Evolutionary conservation across 768 basidiomycete species (phyloP).

Genomic region (Hygrophorus russula): DNA sequence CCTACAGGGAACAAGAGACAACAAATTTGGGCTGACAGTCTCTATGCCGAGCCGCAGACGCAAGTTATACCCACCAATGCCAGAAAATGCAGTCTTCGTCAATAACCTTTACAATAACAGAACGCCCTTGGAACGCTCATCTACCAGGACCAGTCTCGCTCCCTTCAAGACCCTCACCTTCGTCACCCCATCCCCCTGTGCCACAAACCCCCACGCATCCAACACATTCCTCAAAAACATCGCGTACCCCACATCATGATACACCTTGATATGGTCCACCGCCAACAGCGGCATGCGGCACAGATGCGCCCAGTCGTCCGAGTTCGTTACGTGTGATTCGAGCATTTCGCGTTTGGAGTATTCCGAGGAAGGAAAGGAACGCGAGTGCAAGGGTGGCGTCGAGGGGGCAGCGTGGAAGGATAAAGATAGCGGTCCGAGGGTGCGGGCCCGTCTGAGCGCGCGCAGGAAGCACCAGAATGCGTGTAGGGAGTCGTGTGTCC

Average conservation of each 20-base stretch:
- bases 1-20: too few species aligned
- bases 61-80: too few species aligned
- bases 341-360: background rate
- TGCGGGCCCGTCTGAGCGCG: slow-evolving; percentile 22
- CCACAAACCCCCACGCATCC: slow-evolving; percentile 35
- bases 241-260: slow-evolving; percentile 39
- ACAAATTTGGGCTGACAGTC: too few species aligned
- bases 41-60: too few species aligned
- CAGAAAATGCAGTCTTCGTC: too few species aligned
- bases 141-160: slow-evolving; percentile 35
- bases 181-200: slow-evolving; percentile 2
- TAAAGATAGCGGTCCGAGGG: slow-evolving; percentile 35
- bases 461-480: slow-evolving; percentile 43
- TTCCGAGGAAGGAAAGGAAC: background rate
- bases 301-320: slow-evolving; percentile 7
- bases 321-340: slow-evolving; percentile 3
- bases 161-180: slow-evolving; percentile 38
- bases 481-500: slow-evolving; percentile 32
- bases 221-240: slow-evolving; percentile 39
- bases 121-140: slow-evolving; percentile 35
- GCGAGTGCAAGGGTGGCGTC: slow-evolving; percentile 8
- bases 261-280: slow-evolving; percentile 46
- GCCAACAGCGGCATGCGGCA: slow-evolving; percentile 14
- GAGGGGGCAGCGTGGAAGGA: slow-evolving; percentile 31
- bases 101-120: slow-evolving; percentile 22